A percentile compares a stretch with the other conserved stretches of the same genome.
Conservation (phyloP, 129 eudicot species). For the Flaveria linearis region DNA sequence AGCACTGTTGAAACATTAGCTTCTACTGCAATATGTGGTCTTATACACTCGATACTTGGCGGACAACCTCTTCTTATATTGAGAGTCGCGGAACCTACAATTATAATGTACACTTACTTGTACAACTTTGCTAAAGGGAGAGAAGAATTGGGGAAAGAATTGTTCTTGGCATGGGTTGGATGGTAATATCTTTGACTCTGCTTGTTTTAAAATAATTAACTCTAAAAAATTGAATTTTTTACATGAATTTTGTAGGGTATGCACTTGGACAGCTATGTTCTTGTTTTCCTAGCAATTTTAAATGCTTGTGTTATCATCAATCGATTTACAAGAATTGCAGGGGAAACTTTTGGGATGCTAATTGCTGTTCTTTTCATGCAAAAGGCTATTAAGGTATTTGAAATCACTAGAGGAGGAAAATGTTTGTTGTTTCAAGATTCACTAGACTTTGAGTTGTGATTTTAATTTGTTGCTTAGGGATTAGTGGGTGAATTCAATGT, state of each 20-base stretch:
- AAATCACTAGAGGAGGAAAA: background rate
- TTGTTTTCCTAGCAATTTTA: constrained; percentile 53
- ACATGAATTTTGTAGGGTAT: constrained; percentile 42
- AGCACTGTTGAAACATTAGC: constrained; percentile 59
- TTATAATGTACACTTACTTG: constrained; percentile 63
- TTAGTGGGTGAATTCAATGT: too few relatives aligned
- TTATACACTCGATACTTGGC: constrained; percentile 57
- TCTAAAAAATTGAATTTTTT: too few relatives aligned
- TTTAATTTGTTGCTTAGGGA: too few relatives aligned
- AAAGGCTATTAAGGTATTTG: constrained; percentile 51
- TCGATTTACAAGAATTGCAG: constrained; percentile 56
- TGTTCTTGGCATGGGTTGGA: constrained; percentile 72
- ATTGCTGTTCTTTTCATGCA: constrained; percentile 47
- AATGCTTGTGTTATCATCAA: constrained; percentile 48
- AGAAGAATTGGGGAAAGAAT: constrained; percentile 40
- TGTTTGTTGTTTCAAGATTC: constrained; percentile 7
- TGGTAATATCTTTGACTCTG: constrained; percentile 37
- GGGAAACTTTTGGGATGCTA: constrained; percentile 63
- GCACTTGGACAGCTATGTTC: constrained; percentile 59
- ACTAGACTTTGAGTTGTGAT: background rate
- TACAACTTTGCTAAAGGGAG: constrained; percentile 53
- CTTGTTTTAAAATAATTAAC: background rate
- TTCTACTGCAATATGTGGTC: constrained; percentile 66
- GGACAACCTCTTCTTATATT: constrained; percentile 71
- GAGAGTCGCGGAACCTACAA: constrained; percentile 73